These are phyloP conservation scores for Apiotrichum akiyoshidainum DNA, from an alignment of 1,284 basidiomycete species.

Conservation along the genomic window DNA sequence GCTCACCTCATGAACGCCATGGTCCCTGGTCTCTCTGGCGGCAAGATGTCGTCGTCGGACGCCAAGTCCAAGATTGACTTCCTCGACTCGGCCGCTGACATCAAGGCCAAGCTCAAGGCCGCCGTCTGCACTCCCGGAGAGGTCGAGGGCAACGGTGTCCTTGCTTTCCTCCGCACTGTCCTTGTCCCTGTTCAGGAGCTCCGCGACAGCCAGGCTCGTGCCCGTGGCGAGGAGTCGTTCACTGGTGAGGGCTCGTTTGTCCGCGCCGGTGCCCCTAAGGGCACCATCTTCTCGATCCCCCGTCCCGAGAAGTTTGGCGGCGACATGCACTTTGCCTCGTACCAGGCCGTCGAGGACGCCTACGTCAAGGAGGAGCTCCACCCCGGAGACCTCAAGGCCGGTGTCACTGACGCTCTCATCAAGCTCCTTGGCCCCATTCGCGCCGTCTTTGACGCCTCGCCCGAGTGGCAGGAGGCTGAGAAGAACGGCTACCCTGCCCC, in stretches of 20 bases:
- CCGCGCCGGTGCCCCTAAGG: conserved; percentile 67
- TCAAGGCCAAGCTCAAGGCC: conserved; percentile 84
- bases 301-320: conserved; percentile 82
- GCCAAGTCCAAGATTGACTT: conserved; percentile 98
- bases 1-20: conserved; percentile 98
- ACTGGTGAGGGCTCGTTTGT: conserved; percentile 58
- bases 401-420: conserved; percentile 74
- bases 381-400: conserved; percentile 84
- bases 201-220: conserved; percentile 58
- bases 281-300: conserved; percentile 75
- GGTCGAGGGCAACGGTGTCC: conserved; percentile 80
- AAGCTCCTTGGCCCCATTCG: conserved; percentile 79
- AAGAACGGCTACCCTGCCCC: conserved; percentile 80
- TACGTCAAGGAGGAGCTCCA: conserved; percentile 76
- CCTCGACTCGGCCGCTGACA: conserved; percentile 77
- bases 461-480: conserved; percentile 78
- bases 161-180: conserved; percentile 84
- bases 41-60: conserved; percentile 99
- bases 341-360: conserved; percentile 67
- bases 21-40: conserved; percentile 91
- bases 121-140: conserved; percentile 97
- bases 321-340: conserved; percentile 68
- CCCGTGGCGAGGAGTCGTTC: conserved; percentile 34
- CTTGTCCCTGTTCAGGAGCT: conserved; percentile 82
- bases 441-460: conserved; percentile 67